Base-by-base conservation (phyloP, 2,329 filamentous ascomycete species). In the Verruconis gallopava region DNA sequence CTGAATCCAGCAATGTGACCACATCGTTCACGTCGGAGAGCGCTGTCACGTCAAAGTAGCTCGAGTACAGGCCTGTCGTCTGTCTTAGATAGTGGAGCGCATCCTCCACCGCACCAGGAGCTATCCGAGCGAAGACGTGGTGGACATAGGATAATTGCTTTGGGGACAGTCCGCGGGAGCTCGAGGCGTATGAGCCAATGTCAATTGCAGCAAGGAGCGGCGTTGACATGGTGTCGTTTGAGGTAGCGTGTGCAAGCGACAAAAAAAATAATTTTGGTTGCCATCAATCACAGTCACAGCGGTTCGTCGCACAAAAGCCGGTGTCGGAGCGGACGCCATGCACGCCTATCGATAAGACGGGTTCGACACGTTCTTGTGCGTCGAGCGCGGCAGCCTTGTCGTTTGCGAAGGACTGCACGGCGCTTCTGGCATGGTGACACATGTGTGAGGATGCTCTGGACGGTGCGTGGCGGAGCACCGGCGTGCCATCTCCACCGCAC, bases 1-100 rank as follows among this genome's bases (percentile, higher is more conserved):
- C 91, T 48, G 78, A 75, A 58, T 98, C 84, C 43, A 98, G 75
- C 25, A 96, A 71, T 37, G 81, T 73, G 42, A 89, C 65, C 25
- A 96, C 68, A 48, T 93, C 81, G 50, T 86, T 80, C 43, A 68
- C 66, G 9, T 77, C 77, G 21, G 73, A 60, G 30, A 96, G 69
- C 17, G 65, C 64, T 3, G 82, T 80, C 39, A 79, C 85, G 53
- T 94, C 85, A 50, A 94, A 73, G 58, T 82, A 86, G 49, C 83
- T 73, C 49, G 69, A 60, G 41, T 75, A 71, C 5, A 62, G 60
- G 42, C 67, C 64, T 48, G 77, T 71, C 33, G 76, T 72, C 40
- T 69, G 60, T 42, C 69, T 68, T 33, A 81, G 63, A 53, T 79
- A 73, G 18, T 53, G 32, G 37, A 73, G 63, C 6, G 68, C 63